Evolutionary conservation across 345 rosid genomes (phyloP), one percentile per base, ranked within the genome.

Genomic region (Turritis glabra): DNA sequence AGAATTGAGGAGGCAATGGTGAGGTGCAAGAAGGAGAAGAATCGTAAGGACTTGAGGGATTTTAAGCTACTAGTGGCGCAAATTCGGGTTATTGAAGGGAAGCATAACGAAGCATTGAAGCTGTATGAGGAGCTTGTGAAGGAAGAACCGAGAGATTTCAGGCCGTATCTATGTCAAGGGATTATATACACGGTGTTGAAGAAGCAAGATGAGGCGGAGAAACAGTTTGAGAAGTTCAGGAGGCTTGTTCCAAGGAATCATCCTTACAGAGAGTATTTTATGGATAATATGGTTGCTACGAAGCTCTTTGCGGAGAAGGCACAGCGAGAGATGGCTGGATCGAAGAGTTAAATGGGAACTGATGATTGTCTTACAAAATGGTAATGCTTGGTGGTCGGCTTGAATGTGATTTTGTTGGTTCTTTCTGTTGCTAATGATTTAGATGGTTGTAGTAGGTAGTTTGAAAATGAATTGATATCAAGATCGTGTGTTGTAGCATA

Each of bases 91-190:
- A 85, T 91, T 19, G 89, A 91, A 63, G 89, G 85, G 73, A 87
- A 80, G 15, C 89, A 86, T 65, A 33, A 22, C 1, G 96, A 87
- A 46, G 98, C 98, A 7, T 63, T 94, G 90, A 87, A 81, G 80
- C 83, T 90, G 51, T 91, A 94, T 38, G 87, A 90, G 63, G 90
- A 87, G 79, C 82, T 94, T 29, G 90, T 82, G 75, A 88, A 85
- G 68, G 97, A 94, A 79, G 97, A 94, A 38, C 98, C 98, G 0
- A 84, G 86, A 76, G 98, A 94, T 82, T 94, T 91, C 44, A 85
- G 97, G 83, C 97, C 98, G 2, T 91, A 91, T 59, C 77, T 91
- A 30, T 94, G 97, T 58, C 97, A 90, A 74, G 97, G 97, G 54
- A 88, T 94, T 22, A 84, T 94, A 59, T 91, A 94, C 48, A 80